Evolutionary conservation across 2,329 filamentous ascomycete genomes (phyloP).

Genomic region (Triangularia verruculosa): DNA sequence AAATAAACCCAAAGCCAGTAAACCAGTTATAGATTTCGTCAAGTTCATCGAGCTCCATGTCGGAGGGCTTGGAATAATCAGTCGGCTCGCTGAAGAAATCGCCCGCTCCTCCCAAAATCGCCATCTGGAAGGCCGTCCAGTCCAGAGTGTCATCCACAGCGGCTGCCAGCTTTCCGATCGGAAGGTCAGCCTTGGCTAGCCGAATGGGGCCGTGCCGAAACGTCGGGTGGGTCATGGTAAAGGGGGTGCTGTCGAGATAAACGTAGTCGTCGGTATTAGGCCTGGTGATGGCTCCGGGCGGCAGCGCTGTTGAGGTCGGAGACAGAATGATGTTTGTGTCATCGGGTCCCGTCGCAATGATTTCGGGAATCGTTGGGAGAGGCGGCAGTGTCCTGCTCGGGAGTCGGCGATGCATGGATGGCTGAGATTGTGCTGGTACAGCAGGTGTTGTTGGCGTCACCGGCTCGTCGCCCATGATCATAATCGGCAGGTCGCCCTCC

Average conservation of each 20-base stretch:
- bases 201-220: constrained; percentile 57
- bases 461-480: constrained; percentile 19
- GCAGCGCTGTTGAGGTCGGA: constrained; percentile 14
- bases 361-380: constrained; percentile 44
- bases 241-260: constrained; percentile 48
- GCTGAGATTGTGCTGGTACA: constrained; percentile 12
- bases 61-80: constrained; percentile 37
- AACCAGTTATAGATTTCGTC: constrained; percentile 53
- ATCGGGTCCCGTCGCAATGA: constrained; percentile 31
- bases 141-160: constrained; percentile 53
- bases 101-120: constrained; percentile 56
- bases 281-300: constrained; percentile 10
- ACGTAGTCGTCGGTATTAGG: constrained; percentile 41
- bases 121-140: constrained; percentile 65
- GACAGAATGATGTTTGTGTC: constrained; percentile 15
- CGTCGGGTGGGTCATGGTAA: constrained; percentile 46
- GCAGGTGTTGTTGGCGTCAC: constrained; percentile 6
- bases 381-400: constrained; percentile 26
- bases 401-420: constrained; percentile 22
- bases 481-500: constrained; percentile 19
- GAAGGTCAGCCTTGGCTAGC: constrained; percentile 44
- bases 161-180: constrained; percentile 30
- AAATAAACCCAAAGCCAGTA: constrained; percentile 46
- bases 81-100: constrained; percentile 47
- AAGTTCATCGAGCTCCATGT: constrained; percentile 43